phyloP scores from a whole-genome alignment of 2,329 filamentous ascomycete genomes.

The Myotisia sp. region DNA sequence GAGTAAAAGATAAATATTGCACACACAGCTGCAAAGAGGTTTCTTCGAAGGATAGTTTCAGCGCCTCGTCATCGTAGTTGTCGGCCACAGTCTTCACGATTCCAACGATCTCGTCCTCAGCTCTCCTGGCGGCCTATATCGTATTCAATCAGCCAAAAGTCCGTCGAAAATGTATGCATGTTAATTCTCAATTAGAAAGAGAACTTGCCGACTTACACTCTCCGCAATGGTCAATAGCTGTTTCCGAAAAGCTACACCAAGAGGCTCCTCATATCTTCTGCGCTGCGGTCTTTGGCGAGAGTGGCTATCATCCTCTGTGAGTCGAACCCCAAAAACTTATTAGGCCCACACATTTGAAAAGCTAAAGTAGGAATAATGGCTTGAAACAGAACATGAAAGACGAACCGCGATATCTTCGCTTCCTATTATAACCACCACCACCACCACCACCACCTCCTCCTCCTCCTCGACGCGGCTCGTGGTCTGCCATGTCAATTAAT shows the following conservation, averaged over 20 bases:
- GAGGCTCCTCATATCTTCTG: conserved; percentile 58
- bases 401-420: conserved; percentile 66
- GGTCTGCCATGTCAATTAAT: conserved; percentile 37
- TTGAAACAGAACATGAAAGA: conserved; percentile 1
- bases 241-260: conserved; percentile 57
- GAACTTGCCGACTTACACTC: conserved; percentile 34
- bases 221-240: conserved; percentile 71
- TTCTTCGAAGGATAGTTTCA: conserved; percentile 58
- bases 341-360: background rate
- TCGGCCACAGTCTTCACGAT: conserved; percentile 67
- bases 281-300: conserved; percentile 56
- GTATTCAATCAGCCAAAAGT: conserved; percentile 5
- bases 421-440: conserved; percentile 46
- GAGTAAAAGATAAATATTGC: conserved; percentile 1
- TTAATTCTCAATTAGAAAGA: no score
- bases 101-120: conserved; percentile 61
- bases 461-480: conserved; percentile 36
- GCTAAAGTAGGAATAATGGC: conserved; percentile 1
- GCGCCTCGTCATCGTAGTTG: conserved; percentile 70
- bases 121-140: conserved; percentile 49
- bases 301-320: conserved; percentile 60
- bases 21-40: conserved; percentile 58
- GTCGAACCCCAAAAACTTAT: background rate
- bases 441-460: conserved; percentile 39
- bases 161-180: background rate